Evolutionary conservation across 2,329 filamentous ascomycete genomes (phyloP).

Genomic region (Hypoxylon sp.): DNA sequence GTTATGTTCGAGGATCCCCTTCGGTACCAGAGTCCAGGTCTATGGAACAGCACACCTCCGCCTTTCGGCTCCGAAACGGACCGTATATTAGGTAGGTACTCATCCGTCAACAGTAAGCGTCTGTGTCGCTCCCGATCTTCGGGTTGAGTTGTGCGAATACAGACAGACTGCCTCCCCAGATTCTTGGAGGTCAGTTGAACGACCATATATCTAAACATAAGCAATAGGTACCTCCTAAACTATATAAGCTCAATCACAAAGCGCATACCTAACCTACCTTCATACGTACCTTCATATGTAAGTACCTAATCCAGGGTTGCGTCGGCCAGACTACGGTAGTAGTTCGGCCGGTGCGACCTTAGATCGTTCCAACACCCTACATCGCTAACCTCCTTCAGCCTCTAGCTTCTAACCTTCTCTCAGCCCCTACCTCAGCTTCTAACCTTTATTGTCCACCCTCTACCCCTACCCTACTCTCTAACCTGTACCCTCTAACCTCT

Average conservation of each 20-base stretch:
- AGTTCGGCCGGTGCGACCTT: constrained; percentile 7
- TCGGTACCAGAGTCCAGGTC: constrained; percentile 3
- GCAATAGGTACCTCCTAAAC: not conserved
- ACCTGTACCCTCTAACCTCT: too few relatives aligned
- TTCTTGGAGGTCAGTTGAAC: not conserved
- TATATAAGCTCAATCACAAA: not conserved
- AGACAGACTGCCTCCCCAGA: too few relatives aligned
- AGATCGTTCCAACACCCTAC: too few relatives aligned
- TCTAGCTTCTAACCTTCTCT: not conserved
- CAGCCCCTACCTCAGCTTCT: not conserved
- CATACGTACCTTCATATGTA: not conserved
- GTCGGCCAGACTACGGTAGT: constrained; percentile 18
- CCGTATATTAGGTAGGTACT: not conserved
- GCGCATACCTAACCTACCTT: not conserved
- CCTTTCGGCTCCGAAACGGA: not conserved
- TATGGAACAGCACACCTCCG: constrained; percentile 5
- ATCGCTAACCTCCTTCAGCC: not conserved
- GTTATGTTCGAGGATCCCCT: constrained; percentile 1
- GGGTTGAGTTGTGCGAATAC: not conserved
- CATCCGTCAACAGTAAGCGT: not conserved
- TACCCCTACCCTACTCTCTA: too few relatives aligned
- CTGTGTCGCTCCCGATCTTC: not conserved
- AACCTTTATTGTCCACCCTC: too few relatives aligned
- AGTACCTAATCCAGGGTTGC: not conserved
- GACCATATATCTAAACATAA: not conserved